Evolutionary conservation across 164 flowering plant species (phyloP).

Genomic region (Nymphaea colorata): DNA sequence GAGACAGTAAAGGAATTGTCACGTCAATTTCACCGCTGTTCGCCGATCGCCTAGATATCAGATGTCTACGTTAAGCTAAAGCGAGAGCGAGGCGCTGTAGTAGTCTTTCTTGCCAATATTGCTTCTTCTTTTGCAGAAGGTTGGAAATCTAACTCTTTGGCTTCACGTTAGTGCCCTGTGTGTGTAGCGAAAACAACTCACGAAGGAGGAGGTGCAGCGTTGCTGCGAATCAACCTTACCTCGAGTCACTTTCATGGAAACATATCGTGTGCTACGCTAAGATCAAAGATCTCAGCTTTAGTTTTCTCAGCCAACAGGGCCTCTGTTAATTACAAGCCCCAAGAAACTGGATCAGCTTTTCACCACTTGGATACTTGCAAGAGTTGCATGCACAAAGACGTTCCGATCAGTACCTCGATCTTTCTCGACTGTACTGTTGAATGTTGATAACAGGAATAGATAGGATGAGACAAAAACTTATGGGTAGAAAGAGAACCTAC

Average conservation of each 20-base stretch:
- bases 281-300: neutral
- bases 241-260: neutral
- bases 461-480: too few relatives aligned
- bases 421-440: neutral
- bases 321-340: neutral
- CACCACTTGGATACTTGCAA: too few relatives aligned
- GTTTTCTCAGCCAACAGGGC: neutral
- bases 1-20: neutral
- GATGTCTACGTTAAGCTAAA: too few relatives aligned
- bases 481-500: neutral
- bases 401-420: neutral
- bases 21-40: neutral
- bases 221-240: neutral
- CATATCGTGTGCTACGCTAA: neutral
- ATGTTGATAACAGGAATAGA: too few relatives aligned
- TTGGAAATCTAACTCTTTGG: neutral
- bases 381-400: too few relatives aligned
- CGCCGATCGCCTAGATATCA: neutral
- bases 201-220: neutral
- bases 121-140: neutral
- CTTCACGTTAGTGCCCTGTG: neutral
- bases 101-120: neutral
- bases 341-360: neutral
- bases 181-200: neutral
- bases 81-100: neutral